Evolutionary conservation across 805 yeast species (phyloP).

Genomic region (Jamesozyma lodderae): DNA sequence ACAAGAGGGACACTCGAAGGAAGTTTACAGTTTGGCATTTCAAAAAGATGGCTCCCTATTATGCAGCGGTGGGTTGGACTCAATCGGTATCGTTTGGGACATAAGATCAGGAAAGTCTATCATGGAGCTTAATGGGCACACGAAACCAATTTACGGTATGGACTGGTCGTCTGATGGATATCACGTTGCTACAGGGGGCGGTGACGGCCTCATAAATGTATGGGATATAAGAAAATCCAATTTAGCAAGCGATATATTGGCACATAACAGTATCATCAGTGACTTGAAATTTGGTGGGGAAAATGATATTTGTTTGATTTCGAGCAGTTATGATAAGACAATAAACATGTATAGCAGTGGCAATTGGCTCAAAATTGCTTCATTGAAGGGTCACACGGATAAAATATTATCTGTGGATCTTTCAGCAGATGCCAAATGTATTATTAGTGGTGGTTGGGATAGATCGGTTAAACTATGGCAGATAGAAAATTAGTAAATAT

Average conservation of each 20-base stretch:
- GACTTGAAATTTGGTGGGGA: slow-evolving; percentile 45
- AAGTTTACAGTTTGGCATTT: slow-evolving; percentile 49
- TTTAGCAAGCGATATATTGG: slow-evolving; percentile 41
- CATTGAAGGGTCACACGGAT: slow-evolving; percentile 52
- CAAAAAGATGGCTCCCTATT: slow-evolving; percentile 73
- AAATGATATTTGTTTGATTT: slow-evolving; percentile 42
- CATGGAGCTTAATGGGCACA: slow-evolving; percentile 55
- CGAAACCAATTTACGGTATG: slow-evolving; percentile 56
- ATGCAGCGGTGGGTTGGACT: slow-evolving; percentile 74
- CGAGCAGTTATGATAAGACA: slow-evolving; percentile 64
- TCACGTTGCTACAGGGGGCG: slow-evolving; percentile 74
- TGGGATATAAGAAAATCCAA: slow-evolving; percentile 68
- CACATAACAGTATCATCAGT: slow-evolving; percentile 67
- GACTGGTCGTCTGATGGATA: slow-evolving; percentile 74
- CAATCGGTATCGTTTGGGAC: slow-evolving; percentile 73
- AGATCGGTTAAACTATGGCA: slow-evolving; percentile 62
- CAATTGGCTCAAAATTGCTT: slow-evolving; percentile 52
- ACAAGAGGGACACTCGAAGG: slow-evolving; percentile 85
- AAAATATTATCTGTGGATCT: slow-evolving; percentile 67
- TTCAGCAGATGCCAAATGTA: slow-evolving; percentile 31
- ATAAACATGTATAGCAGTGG: slow-evolving; percentile 59
- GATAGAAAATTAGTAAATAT: not conserved
- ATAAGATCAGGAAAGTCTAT: slow-evolving; percentile 65
- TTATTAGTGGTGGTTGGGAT: slow-evolving; percentile 79
- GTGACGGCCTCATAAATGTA: slow-evolving; percentile 66